Base-by-base conservation (phyloP, 2,329 filamentous ascomycete genomes). In the Calonectria montana region DNA sequence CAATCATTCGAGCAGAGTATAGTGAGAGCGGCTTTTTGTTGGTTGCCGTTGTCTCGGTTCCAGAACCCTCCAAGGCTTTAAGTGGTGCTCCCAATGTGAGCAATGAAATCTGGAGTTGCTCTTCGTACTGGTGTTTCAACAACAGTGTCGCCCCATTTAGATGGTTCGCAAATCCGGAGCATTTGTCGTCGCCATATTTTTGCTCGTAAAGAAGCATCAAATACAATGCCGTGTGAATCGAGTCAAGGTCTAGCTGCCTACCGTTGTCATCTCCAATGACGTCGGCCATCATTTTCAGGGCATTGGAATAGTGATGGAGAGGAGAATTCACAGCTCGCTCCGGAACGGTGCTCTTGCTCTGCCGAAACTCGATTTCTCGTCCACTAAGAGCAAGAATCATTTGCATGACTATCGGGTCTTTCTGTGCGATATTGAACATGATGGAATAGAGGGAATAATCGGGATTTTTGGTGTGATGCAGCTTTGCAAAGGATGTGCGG, bases 131-230 rank as follows among this genome's bases (percentile, higher is more conserved):
- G 25, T 81, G 75, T 48, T 79, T 75, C 21, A 84, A 61, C 23
- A 83, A 75, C 37, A 80, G 74, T 3, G 81, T 76, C 4, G 81
- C 78, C 1, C 82, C 82, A 21, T 75, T 77, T 4, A 83, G 76
- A 62, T 84, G 82, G 23, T 82, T 81, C 2, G 77, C 66, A 39
- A 81, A 72, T 1, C 81, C 81, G 9, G 73, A 76, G 23, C 81
- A 81, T 13, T 70, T 74, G 1, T 77, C 76, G 18, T 84, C 82
- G n/a, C 82, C 82, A 41, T 80, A 83, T 39, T 82, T 82, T 66
- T 84, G 82, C 73, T 84, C 82, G 41, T 83, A 84, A 2, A 82
- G 50, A 1, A 84, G 77, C 81, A 84, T 83, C 12, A 84, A 71
- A 72, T 81, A 84, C 8, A 83, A 63, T 0, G 79, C 77, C 1